These are phyloP conservation scores for Cydonia oblonga DNA, from an alignment of 331 rosid species.

Conservation along the genomic window DNA sequence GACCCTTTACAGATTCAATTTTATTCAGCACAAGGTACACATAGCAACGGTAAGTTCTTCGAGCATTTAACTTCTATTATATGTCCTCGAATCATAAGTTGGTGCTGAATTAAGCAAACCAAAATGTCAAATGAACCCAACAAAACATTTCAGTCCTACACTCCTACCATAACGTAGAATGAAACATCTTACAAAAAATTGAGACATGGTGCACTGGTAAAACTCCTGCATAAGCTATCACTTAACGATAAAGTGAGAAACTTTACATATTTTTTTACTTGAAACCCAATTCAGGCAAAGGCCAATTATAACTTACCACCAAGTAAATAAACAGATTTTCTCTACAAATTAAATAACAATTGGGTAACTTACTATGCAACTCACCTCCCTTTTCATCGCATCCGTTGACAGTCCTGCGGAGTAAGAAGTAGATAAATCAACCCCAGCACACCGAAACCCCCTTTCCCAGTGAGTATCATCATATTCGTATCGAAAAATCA, in stretches of 20 bases:
- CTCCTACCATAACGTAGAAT: background rate
- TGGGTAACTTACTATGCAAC: conserved; percentile 27
- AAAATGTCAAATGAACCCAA: background rate
- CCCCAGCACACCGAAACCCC: background rate
- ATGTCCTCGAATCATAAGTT: background rate
- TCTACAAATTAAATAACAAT: background rate
- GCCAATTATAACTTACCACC: background rate
- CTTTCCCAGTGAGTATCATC: background rate
- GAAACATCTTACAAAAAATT: background rate
- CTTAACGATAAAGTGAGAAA: background rate
- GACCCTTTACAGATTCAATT: no score
- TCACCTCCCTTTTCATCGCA: conserved; percentile 16
- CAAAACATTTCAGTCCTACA: background rate
- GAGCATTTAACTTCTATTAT: background rate
- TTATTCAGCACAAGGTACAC: no score
- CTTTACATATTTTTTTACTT: background rate
- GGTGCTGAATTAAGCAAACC: background rate
- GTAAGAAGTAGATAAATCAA: background rate
- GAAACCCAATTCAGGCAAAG: background rate
- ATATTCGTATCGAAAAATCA: background rate
- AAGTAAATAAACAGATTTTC: background rate
- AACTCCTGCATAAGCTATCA: background rate
- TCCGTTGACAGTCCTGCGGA: conserved; percentile 20
- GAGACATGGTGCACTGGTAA: no score
- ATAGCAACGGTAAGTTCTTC: no score